A percentile compares a stretch with the other conserved stretches of the same genome.
phyloP scores from a whole-genome alignment of 192 early-diverging fungal species.

The Dispira simplex region DNA sequence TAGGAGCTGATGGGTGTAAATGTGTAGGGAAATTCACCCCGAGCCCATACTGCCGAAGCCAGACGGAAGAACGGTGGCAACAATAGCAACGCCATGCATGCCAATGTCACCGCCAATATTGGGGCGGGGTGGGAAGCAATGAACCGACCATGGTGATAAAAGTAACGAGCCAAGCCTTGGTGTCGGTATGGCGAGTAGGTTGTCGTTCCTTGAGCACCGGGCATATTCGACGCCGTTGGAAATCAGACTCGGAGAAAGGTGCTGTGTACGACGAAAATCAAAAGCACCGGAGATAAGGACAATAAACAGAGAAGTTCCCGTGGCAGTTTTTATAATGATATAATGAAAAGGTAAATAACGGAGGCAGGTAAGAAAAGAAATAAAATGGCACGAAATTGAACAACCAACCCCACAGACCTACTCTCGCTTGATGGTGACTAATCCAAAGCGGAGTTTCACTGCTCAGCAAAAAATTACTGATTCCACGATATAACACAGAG shows the following conservation, averaged over 20 bases:
- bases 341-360: not conserved
- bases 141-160: slow-evolving; percentile 10
- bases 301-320: no score
- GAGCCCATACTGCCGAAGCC: not conserved
- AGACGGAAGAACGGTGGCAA: slow-evolving; percentile 9
- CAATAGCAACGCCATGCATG: slow-evolving; percentile 7
- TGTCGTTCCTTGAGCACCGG: no score
- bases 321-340: not conserved
- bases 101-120: slow-evolving; percentile 3
- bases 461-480: not conserved
- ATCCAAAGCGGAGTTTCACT: not conserved
- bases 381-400: not conserved
- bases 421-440: no score
- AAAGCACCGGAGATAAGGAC: no score
- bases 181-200: not conserved
- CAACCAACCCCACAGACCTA: no score
- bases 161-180: not conserved
- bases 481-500: not conserved
- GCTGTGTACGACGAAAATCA: no score
- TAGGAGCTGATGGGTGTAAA: slow-evolving; percentile 11
- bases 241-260: no score
- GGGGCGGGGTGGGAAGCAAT: slow-evolving; percentile 9
- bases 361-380: not conserved
- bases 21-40: slow-evolving; percentile 4
- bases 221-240: no score